Base-by-base conservation (phyloP, 176 grass and related monocot genomes). In the Typha latifolia region DNA sequence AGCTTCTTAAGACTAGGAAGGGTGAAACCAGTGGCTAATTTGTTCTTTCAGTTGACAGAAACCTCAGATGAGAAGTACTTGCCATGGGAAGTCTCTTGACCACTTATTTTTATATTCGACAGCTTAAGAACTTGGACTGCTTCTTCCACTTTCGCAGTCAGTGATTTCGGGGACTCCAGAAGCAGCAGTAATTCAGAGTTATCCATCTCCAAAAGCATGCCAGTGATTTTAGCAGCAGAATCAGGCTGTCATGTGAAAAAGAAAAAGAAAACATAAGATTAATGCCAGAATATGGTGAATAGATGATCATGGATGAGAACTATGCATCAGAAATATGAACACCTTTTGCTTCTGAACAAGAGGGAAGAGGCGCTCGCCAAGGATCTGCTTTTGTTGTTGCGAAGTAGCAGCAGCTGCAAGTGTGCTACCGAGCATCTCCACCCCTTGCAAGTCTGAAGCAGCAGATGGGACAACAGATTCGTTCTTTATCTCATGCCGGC, bases 201-300 rank as follows among this genome's bases (percentile, higher is more conserved):
- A n/a, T 84, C 86, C 61, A 91, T 74, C 62, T 88, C 79, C 70
- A 96, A 62, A 12, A 96, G 55, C 84, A 88, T 87, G 55, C 77
- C 84, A 11, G 82, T 96, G 67, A 96, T 96, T 69, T 96, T 96
- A 18, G 62, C 77, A 1, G 79, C 84, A 48, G 77, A 71, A 2
- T 86, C 66, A 77, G 77, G 82, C 91, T 96, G 21, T 9, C 32
- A 72, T 15, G 3, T 12, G 15, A 70, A 13, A 75, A 47, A 43
- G 37, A 43, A 43, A 43, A 9, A 10, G 9, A 43, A 43, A 9
- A 43, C 10, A 43, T 43, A 43, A 9, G 37, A 43, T 43, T 43
- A 43, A 43, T 43, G 37, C 37, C 37, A 43, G 37, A 43, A 11
- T 43, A 43, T 43, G 10, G 9, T 43, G 37, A 43, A 43, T 43